phyloP scores from a whole-genome alignment of 129 eudicot genomes.

The Lactuca sativa region DNA sequence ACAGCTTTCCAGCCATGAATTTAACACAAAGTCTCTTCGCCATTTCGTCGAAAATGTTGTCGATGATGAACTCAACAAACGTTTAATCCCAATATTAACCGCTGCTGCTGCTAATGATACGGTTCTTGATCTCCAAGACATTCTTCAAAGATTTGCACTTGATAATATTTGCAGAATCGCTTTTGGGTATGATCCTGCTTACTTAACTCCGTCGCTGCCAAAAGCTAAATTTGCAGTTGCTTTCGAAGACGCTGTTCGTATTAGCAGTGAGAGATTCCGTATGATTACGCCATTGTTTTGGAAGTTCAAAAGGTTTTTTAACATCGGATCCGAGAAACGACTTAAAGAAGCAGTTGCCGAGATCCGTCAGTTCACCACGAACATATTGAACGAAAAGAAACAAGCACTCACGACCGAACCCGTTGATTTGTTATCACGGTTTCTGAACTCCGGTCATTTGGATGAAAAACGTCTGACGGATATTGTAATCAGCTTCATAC shows the following conservation, averaged over 20 bases:
- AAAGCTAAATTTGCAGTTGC: slow-evolving; percentile 31
- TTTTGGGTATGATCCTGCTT: slow-evolving; percentile 30
- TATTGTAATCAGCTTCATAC: slow-evolving; percentile 53
- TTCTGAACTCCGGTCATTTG: slow-evolving; percentile 40
- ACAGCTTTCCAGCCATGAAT: slow-evolving; percentile 60
- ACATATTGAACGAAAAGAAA: slow-evolving; percentile 28
- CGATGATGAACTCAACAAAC: slow-evolving; percentile 49
- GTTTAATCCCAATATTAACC: slow-evolving; percentile 43
- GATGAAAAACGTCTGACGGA: slow-evolving; percentile 55
- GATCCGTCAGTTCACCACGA: slow-evolving; percentile 25
- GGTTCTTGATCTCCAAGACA: slow-evolving; percentile 61
- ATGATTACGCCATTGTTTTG: slow-evolving; percentile 53
- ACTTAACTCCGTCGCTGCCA: slow-evolving; percentile 28
- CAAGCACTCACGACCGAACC: slow-evolving; percentile 13
- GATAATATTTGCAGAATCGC: slow-evolving; percentile 33
- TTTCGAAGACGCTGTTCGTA: slow-evolving; percentile 30
- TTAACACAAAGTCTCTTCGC: slow-evolving; percentile 59
- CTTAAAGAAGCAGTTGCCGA: slow-evolving; percentile 20
- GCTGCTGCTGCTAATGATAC: slow-evolving; percentile 29
- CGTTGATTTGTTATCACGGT: slow-evolving; percentile 30
- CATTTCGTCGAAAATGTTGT: slow-evolving; percentile 67
- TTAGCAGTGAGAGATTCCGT: no score
- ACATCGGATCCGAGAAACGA: slow-evolving; percentile 25
- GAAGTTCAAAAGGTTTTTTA: slow-evolving; percentile 39
- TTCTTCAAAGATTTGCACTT: slow-evolving; percentile 47